Conservation (phyloP, 345 rosid species). For the Sonneratia caseolaris region DNA sequence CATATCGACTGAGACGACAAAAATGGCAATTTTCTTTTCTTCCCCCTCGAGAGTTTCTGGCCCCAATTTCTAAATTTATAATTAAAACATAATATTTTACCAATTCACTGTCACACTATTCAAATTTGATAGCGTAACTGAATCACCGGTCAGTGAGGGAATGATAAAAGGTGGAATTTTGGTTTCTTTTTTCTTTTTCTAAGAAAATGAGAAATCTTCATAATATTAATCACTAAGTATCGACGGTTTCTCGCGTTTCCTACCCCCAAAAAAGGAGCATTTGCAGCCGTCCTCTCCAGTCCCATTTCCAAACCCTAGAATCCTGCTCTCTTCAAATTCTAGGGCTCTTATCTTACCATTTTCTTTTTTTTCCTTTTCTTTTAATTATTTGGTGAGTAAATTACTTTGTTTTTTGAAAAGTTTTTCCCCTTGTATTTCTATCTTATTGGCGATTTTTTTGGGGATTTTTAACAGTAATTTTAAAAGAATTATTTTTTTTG, state of each 20-base stretch:
- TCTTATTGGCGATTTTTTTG: conserved; percentile 8
- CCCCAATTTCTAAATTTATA: too few relatives aligned
- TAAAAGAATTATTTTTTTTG: conserved; percentile 2
- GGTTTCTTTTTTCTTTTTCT: not conserved
- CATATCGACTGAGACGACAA: too few relatives aligned
- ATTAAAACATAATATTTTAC: too few relatives aligned
- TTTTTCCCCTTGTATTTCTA: not conserved
- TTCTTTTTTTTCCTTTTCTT: not conserved
- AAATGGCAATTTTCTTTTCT: too few relatives aligned
- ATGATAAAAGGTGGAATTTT: too few relatives aligned
- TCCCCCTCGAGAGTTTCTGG: too few relatives aligned
- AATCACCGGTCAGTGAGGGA: too few relatives aligned
- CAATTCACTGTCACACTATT: too few relatives aligned
- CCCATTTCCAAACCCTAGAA: conserved; percentile 10
- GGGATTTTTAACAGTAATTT: conserved; percentile 5
- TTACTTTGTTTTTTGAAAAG: not conserved
- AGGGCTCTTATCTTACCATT: conserved; percentile 2
- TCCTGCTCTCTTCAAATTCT: not conserved
- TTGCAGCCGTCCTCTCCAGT: not conserved
- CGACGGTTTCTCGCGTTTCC: not conserved
- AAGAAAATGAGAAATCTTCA: not conserved
- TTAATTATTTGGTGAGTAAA: not conserved
- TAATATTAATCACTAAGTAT: conserved; percentile 5
- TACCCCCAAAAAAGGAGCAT: conserved; percentile 4
- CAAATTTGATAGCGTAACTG: too few relatives aligned